These are phyloP conservation scores for Corymbia citriodora DNA, from an alignment of 441 rosid genomes.

Conservation along the genomic window DNA sequence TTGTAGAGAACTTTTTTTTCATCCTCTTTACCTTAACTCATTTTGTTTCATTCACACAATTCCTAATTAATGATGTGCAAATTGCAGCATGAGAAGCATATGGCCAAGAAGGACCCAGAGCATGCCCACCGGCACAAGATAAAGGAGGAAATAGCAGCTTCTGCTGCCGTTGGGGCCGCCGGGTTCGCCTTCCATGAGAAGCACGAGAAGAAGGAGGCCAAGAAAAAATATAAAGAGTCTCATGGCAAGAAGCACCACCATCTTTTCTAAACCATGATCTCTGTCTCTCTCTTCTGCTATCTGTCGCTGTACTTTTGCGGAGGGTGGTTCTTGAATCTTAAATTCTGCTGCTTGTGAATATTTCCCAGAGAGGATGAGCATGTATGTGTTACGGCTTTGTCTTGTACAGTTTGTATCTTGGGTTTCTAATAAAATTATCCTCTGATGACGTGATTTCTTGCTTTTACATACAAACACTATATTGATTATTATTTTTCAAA, in stretches of 20 bases:
- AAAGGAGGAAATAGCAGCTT: constrained; percentile 43
- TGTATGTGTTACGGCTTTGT: background rate
- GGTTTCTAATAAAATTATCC: background rate
- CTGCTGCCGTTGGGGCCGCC: constrained; percentile 31
- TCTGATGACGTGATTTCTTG: background rate
- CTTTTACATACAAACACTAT: background rate
- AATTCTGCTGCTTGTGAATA: background rate
- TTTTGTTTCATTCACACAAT: too few species aligned
- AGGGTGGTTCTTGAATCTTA: background rate
- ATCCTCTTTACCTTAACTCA: too few species aligned
- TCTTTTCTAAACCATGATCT: constrained; percentile 14
- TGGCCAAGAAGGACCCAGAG: constrained; percentile 47
- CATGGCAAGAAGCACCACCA: constrained; percentile 53
- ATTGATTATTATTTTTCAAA: background rate
- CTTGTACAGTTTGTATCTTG: background rate
- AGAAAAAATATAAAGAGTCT: constrained; percentile 29
- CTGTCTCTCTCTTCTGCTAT: too few species aligned
- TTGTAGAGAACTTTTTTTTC: too few species aligned
- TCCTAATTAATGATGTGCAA: background rate
- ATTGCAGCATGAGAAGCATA: constrained; percentile 43
- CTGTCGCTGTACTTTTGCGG: background rate
- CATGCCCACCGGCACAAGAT: constrained; percentile 50
- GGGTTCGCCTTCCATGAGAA: constrained; percentile 52
- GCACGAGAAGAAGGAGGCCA: constrained; percentile 39
- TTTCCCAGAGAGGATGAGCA: background rate